These are phyloP conservation scores for Hawksworthiomyces lignivorus DNA, from an alignment of 2,329 filamentous ascomycete genomes.

Conservation along the genomic window DNA sequence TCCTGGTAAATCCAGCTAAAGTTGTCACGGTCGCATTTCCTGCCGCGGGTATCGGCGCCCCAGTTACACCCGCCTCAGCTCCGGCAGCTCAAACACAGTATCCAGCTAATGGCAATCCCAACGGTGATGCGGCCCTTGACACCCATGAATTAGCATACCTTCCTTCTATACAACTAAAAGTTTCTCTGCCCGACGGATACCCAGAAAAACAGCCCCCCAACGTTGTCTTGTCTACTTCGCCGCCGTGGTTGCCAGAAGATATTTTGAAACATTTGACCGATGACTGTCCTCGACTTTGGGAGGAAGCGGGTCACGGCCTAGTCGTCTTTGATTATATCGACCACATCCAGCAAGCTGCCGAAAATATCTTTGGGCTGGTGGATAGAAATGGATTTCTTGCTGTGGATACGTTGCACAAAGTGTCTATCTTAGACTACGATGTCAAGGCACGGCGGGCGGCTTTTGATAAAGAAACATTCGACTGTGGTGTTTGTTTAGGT, in stretches of 20 bases:
- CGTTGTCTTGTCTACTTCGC: constrained; percentile 43
- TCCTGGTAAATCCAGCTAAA: constrained; percentile 47
- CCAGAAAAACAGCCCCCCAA: constrained; percentile 44
- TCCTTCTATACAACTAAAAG: constrained; percentile 46
- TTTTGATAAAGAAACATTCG: constrained; percentile 79
- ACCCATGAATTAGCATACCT: constrained; percentile 48
- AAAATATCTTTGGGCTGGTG: constrained; percentile 53
- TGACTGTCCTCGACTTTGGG: constrained; percentile 50
- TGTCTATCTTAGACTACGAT: constrained; percentile 71
- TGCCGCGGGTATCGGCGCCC: constrained; percentile 24
- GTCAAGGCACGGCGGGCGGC: constrained; percentile 62
- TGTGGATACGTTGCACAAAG: constrained; percentile 52
- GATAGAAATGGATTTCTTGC: constrained; percentile 39
- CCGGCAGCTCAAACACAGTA: too few species aligned
- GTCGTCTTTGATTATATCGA: constrained; percentile 59
- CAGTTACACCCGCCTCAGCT: too few species aligned
- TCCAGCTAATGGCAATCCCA: not conserved
- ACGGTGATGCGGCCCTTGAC: constrained; percentile 21
- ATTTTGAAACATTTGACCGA: constrained; percentile 42
- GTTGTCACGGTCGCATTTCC: constrained; percentile 53
- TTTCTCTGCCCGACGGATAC: constrained; percentile 51
- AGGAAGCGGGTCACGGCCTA: constrained; percentile 51
- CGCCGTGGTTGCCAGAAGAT: constrained; percentile 47
- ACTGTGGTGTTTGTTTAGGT: constrained; percentile 78
- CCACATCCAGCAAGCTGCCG: constrained; percentile 50